A percentile compares a stretch with the other conserved stretches of the same genome.
phyloP scores from a whole-genome alignment of 2,329 filamentous ascomycete species.

The Monosporascus ibericus region DNA sequence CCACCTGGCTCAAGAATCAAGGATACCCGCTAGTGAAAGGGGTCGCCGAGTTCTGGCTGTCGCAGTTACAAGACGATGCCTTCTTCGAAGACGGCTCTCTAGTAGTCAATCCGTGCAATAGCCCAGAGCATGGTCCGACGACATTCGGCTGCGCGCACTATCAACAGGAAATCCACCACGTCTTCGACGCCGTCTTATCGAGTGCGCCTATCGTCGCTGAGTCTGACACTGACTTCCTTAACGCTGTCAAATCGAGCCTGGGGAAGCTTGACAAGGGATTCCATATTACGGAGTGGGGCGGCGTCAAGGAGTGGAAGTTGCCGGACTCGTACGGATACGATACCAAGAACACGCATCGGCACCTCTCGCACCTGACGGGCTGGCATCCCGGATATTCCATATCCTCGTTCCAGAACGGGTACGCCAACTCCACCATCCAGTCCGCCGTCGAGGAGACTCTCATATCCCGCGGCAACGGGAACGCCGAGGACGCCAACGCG shows the following conservation, averaged over 20 bases:
- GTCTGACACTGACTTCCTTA: conserved; percentile 23
- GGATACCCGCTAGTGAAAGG: conserved; percentile 50
- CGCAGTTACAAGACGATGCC: conserved; percentile 42
- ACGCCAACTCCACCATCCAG: conserved; percentile 36
- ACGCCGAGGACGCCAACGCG: conserved; percentile 41
- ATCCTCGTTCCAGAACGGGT: conserved; percentile 34
- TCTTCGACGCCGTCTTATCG: conserved; percentile 32
- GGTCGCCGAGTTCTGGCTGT: conserved; percentile 50
- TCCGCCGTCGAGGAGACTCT: conserved; percentile 40
- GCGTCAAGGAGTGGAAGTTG: conserved; percentile 30
- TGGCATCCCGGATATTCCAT: conserved; percentile 50
- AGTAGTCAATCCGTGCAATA: conserved; percentile 53
- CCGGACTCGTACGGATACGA: conserved; percentile 24
- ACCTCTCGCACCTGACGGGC: conserved; percentile 50
- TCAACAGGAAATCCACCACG: conserved; percentile 43
- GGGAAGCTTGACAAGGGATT: conserved; percentile 24
- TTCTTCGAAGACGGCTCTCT: conserved; percentile 45
- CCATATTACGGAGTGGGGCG: conserved; percentile 23
- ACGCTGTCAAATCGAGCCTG: conserved; percentile 34
- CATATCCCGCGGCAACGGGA: conserved; percentile 38
- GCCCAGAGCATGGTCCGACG: conserved; percentile 49
- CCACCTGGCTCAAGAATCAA: conserved; percentile 36
- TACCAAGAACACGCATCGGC: conserved; percentile 27
- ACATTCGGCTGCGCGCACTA: conserved; percentile 50
- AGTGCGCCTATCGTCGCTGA: conserved; percentile 17